phyloP scores from a whole-genome alignment of 768 basidiomycete species.

The Kwoniella sp. region DNA sequence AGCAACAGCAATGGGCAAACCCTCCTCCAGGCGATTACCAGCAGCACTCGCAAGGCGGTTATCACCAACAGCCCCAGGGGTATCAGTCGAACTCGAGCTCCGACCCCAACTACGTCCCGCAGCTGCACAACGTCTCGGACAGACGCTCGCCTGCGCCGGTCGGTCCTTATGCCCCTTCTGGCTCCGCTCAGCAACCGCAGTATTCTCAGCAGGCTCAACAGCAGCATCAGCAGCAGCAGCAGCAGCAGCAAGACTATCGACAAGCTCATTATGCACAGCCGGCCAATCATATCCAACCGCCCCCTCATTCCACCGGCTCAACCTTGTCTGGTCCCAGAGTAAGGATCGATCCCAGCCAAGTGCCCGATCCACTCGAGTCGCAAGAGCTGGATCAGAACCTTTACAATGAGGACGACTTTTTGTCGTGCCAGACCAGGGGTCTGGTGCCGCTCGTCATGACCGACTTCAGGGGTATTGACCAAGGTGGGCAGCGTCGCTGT shows the following conservation, averaged over 20 bases:
- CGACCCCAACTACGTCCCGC: constrained; percentile 23
- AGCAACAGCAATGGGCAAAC: too few relatives aligned
- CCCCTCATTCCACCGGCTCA: constrained; percentile 65
- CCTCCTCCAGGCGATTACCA: background rate
- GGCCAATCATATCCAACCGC: constrained; percentile 58
- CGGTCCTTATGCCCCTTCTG: constrained; percentile 22
- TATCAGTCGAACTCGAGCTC: constrained; percentile 16
- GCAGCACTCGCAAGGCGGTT: constrained; percentile 1
- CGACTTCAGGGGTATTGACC: constrained; percentile 84
- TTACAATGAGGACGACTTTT: constrained; percentile 69
- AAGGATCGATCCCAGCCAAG: constrained; percentile 75
- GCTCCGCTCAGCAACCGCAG: constrained; percentile 15
- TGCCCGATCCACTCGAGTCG: constrained; percentile 82
- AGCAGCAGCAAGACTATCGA: constrained; percentile 11
- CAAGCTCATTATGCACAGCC: constrained; percentile 28
- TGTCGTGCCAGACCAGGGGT: constrained; percentile 61
- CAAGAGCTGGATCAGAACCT: constrained; percentile 72
- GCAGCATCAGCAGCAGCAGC: constrained; percentile 15
- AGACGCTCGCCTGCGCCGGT: constrained; percentile 18
- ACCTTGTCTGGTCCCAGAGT: constrained; percentile 57
- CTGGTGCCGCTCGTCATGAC: constrained; percentile 75
- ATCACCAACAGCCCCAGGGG: constrained; percentile 4
- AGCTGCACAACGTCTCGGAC: constrained; percentile 28
- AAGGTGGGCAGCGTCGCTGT: constrained; percentile 56
- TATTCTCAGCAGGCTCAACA: constrained; percentile 17